Evolutionary conservation across 1,284 basidiomycete genomes (phyloP).

Genomic region (Boletus nobilissimus): DNA sequence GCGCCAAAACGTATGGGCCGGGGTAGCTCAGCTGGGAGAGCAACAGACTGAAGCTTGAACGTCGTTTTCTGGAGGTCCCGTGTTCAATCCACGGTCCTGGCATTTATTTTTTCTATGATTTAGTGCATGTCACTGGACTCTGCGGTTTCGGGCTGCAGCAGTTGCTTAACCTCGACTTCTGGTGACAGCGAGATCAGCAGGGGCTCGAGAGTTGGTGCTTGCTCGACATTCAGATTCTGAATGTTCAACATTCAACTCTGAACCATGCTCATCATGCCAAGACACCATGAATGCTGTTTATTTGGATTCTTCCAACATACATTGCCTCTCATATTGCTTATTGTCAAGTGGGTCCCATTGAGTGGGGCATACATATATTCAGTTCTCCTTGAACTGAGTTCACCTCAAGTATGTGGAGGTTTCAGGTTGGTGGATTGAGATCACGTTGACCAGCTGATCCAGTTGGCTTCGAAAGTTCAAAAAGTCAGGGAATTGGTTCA

Average conservation of each 20-base stretch:
- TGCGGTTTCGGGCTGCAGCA: neutral
- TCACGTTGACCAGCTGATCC: neutral
- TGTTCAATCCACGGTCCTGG: conserved; percentile 69
- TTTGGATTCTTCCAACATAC: too few relatives aligned
- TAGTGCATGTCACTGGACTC: neutral
- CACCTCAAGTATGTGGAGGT: neutral
- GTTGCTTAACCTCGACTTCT: too few relatives aligned
- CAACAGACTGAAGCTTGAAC: conserved; percentile 71
- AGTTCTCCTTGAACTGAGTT: neutral
- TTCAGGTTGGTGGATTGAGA: neutral
- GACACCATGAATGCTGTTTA: too few relatives aligned
- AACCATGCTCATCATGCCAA: too few relatives aligned
- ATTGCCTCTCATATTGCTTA: too few relatives aligned
- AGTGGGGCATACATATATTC: neutral
- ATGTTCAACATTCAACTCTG: too few relatives aligned
- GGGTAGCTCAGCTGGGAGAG: conserved; percentile 82
- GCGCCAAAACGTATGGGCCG: too few relatives aligned
- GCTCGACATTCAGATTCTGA: neutral
- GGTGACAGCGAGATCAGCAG: neutral
- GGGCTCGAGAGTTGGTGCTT: too few relatives aligned
- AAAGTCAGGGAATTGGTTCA: too few relatives aligned
- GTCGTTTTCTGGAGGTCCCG: conserved; percentile 60
- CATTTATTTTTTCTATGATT: conserved; percentile 36
- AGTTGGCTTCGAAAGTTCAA: conserved; percentile 9
- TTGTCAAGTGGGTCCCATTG: too few relatives aligned